phyloP scores from a whole-genome alignment of 2,329 filamentous ascomycete genomes.

The Paecilomyces variotii region DNA sequence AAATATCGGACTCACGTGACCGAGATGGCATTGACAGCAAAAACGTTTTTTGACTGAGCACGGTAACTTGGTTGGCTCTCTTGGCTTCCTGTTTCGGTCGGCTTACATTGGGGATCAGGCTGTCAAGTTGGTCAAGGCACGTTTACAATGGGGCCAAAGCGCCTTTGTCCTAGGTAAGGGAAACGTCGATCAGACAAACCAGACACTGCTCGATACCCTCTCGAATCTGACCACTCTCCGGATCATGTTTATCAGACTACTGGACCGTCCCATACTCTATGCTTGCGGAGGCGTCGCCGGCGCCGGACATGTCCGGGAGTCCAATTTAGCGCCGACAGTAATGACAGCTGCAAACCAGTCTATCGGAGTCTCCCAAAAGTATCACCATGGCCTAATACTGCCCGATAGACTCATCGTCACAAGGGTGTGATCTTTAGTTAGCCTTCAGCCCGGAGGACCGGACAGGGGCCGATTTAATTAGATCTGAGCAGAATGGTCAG shows the following conservation, averaged over 20 bases:
- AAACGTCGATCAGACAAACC: neutral
- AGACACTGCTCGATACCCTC: neutral
- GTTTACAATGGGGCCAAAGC: neutral
- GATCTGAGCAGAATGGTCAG: neutral
- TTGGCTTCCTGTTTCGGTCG: neutral
- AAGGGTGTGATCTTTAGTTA: neutral
- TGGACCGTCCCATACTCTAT: neutral
- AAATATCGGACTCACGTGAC: too few species aligned
- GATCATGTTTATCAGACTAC: neutral
- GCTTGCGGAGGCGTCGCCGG: neutral
- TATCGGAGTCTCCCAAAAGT: neutral
- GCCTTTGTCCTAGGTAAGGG: neutral
- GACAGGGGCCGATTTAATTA: neutral
- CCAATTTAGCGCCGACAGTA: neutral
- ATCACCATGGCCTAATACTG: neutral
- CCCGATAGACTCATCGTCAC: neutral
- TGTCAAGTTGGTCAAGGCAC: neutral
- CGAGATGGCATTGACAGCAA: too few species aligned
- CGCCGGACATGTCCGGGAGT: neutral
- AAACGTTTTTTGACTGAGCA: too few species aligned
- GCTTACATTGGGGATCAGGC: neutral
- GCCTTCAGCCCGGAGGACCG: neutral
- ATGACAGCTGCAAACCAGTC: neutral
- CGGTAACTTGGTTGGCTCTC: neutral
- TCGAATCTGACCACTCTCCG: neutral